Evolutionary conservation across 306 rosid species (phyloP).

Genomic region (Fragaria iinumae): DNA sequence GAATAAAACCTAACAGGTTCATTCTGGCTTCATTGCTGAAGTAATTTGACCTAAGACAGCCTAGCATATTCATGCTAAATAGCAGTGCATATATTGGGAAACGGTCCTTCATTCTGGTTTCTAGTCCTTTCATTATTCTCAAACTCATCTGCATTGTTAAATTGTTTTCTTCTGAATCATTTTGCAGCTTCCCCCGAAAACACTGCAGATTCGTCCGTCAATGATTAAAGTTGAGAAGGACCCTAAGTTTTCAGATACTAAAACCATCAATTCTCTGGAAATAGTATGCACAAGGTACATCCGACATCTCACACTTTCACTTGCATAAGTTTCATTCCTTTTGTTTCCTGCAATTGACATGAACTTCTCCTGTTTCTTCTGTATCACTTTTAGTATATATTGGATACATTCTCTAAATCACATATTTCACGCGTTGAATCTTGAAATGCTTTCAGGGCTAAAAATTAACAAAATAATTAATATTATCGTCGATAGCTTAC

Average conservation of each 20-base stretch:
- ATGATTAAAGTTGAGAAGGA: constrained; percentile 68
- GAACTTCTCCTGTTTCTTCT: background rate
- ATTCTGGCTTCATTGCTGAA: too few relatives aligned
- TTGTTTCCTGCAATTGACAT: background rate
- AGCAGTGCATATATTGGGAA: too few relatives aligned
- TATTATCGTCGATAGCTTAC: background rate
- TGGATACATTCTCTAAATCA: background rate
- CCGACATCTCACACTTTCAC: background rate
- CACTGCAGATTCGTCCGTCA: constrained; percentile 63
- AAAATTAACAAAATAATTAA: background rate
- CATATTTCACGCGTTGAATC: background rate
- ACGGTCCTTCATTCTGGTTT: too few relatives aligned
- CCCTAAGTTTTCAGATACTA: constrained; percentile 7
- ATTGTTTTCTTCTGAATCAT: background rate
- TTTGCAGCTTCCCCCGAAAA: constrained; percentile 61
- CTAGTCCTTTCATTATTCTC: background rate
- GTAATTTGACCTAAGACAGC: background rate
- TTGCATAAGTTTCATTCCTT: background rate
- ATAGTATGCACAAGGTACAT: constrained; percentile 72
- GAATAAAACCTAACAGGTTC: too few relatives aligned
- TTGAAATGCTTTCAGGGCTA: too few relatives aligned
- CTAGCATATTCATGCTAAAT: background rate
- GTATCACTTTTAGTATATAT: background rate
- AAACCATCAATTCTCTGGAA: constrained; percentile 57
- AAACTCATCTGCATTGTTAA: background rate